These are phyloP conservation scores for Synchytrium microbalum DNA, from an alignment of 371 early-diverging fungal genomes.

Conservation along the genomic window DNA sequence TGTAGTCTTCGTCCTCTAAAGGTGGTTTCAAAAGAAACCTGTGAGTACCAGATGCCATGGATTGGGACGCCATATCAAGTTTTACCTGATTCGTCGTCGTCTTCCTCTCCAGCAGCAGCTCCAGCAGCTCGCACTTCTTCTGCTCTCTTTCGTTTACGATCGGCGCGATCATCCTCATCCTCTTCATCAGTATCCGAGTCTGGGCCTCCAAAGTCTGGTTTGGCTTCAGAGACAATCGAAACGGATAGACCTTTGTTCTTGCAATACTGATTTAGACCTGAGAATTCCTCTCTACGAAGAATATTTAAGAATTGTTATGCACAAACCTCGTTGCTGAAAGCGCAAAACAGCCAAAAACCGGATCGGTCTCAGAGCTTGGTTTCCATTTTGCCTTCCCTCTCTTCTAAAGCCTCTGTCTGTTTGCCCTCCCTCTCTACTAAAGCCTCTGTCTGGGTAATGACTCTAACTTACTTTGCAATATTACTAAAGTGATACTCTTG, in stretches of 20 bases:
- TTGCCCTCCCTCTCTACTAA: too few relatives aligned
- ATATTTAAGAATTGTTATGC: conserved; percentile 6
- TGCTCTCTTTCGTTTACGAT: conserved; percentile 2
- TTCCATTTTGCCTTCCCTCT: background rate
- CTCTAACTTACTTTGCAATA: conserved; percentile 63
- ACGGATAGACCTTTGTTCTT: conserved; percentile 75
- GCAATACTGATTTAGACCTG: conserved; percentile 71
- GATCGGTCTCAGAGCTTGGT: background rate
- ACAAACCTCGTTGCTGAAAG: background rate
- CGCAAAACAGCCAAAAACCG: too few relatives aligned
- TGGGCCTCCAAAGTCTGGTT: conserved; percentile 37
- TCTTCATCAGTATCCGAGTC: conserved; percentile 11
- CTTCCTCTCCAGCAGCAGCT: conserved; percentile 18
- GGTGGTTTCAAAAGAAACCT: conserved; percentile 1
- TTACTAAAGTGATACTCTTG: conserved; percentile 79
- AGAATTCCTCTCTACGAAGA: conserved; percentile 70
- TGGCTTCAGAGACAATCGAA: conserved; percentile 53
- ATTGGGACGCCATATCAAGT: conserved; percentile 8
- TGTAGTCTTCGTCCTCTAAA: conserved; percentile 81
- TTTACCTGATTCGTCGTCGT: conserved; percentile 23
- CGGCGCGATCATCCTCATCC: conserved; percentile 14
- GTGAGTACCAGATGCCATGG: background rate
- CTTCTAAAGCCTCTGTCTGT: too few relatives aligned
- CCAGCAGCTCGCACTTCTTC: background rate
- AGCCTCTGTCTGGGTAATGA: too few relatives aligned